Base-by-base conservation (phyloP, 2,329 filamentous ascomycete genomes). In the Penicillium sp. region DNA sequence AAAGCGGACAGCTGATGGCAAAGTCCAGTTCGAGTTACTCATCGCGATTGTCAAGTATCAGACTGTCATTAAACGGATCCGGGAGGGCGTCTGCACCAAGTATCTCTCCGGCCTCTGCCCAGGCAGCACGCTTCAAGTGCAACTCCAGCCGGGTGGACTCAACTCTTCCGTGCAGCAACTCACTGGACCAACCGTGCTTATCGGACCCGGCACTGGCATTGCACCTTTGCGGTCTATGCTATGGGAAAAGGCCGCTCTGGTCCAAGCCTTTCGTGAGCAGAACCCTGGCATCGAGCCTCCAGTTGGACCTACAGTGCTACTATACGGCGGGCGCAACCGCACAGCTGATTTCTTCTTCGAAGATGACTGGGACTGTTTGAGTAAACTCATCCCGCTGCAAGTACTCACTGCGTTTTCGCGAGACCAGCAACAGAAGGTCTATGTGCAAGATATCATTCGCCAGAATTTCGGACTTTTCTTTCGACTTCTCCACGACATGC, bases 31-130 rank as follows among this genome's bases (percentile, higher is more conserved):
- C 18, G 84, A 95, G 44, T 74, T 96, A 3, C 73, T 95, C 3
- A 80, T 90, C 34, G 90, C 93, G 0, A 84, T 97, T 46, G 90
- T 98, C 49, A 89, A 91, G 64, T 97, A 95, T 68, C 82, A 84
- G 52, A 95, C 90, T 1, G 82, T 95, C 23, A 86, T 95, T 49
- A 87, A 87, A 61, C 85, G 86, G 51, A 84, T 87, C 3, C 80
- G 93, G 14, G 80, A 91, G 60, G 93, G 93, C 1, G 84, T 98
- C 39, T 96, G 90, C 67, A 95, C 93, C 4, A 80, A 87, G 20
- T 97, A 96, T 63, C 76, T 97, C 14, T 78, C 85, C 16, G 74
- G 77, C 4, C 75, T 97, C 0, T 66, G 69, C 4, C 69, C 74
- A 0, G 78, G 77, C 1, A 81, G 82, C 8, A 67, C 69, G 0